A percentile compares a stretch with the other conserved stretches of the same genome.
These are phyloP conservation scores for Porcisia deanei DNA, from an alignment of 208 protist genomes.

Conservation along the genomic window DNA sequence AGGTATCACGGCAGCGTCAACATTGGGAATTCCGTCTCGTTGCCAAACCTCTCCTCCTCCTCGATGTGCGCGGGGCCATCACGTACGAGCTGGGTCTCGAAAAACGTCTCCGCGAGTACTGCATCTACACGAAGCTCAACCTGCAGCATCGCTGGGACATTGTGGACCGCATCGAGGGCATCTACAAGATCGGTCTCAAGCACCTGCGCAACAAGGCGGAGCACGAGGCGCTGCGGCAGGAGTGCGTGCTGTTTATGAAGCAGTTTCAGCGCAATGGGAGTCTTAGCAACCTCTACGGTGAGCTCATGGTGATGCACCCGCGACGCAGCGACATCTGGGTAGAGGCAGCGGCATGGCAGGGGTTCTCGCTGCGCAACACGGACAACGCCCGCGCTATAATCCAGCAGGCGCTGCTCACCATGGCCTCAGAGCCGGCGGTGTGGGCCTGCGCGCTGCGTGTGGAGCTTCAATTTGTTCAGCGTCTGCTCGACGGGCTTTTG, in stretches of 20 bases:
- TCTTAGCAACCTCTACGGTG: slow-evolving; percentile 76
- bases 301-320: slow-evolving; percentile 71
- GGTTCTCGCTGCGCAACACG: slow-evolving; percentile 53
- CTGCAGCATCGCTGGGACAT: slow-evolving; percentile 83
- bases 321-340: slow-evolving; percentile 70
- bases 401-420: slow-evolving; percentile 79
- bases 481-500: slow-evolving; percentile 52
- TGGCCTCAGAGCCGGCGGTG: slow-evolving; percentile 47
- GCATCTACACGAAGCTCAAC: slow-evolving; percentile 61
- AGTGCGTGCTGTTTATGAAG: slow-evolving; percentile 72
- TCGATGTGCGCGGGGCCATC: slow-evolving; percentile 82
- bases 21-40: slow-evolving; percentile 89
- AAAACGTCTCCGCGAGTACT: slow-evolving; percentile 63
- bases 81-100: slow-evolving; percentile 80
- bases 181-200: slow-evolving; percentile 84
- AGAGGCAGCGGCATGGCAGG: slow-evolving; percentile 79
- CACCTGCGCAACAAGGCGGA: slow-evolving; percentile 60
- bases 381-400: slow-evolving; percentile 77
- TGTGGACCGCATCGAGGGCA: slow-evolving; percentile 77
- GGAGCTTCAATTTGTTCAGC: slow-evolving; percentile 71
- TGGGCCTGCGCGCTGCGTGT: slow-evolving; percentile 74
- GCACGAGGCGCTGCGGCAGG: slow-evolving; percentile 52
- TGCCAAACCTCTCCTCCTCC: slow-evolving; percentile 81
- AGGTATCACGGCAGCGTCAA: slow-evolving; percentile 71
- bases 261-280: slow-evolving; percentile 48